These are phyloP conservation scores for Penicillium sp. DNA, from an alignment of 2,329 filamentous ascomycete species.

Conservation along the genomic window DNA sequence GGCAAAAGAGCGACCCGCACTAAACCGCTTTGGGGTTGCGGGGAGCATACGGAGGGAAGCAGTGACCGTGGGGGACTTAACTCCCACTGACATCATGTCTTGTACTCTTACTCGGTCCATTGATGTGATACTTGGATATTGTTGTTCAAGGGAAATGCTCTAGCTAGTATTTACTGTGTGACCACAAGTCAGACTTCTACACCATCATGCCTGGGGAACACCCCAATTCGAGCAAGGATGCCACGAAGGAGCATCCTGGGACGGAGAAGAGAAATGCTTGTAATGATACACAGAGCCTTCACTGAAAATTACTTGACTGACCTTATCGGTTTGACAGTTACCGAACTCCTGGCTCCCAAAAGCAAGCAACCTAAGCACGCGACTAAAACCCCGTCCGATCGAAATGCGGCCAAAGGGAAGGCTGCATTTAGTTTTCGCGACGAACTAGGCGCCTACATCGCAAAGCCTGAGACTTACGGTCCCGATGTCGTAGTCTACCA, in stretches of 20 bases:
- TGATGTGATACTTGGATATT: not conserved
- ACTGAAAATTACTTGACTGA: not conserved
- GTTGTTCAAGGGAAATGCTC: not conserved
- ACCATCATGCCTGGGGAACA: slow-evolving; percentile 3
- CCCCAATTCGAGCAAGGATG: not conserved
- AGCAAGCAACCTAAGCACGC: slow-evolving; percentile 32
- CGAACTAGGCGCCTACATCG: slow-evolving; percentile 59
- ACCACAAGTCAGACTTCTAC: not conserved
- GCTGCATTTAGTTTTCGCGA: slow-evolving; percentile 43
- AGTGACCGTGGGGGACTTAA: not conserved
- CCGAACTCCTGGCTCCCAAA: slow-evolving; percentile 49
- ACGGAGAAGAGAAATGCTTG: slow-evolving; percentile 33
- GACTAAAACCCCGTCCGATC: slow-evolving; percentile 12
- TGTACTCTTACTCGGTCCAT: not conserved
- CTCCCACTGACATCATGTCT: not conserved
- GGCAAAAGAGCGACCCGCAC: slow-evolving; percentile 24
- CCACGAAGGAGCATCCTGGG: not conserved
- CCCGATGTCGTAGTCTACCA: slow-evolving; percentile 55
- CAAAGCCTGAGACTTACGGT: slow-evolving; percentile 53
- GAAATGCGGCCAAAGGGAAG: slow-evolving; percentile 13
- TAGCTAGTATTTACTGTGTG: not conserved
- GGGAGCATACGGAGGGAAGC: slow-evolving; percentile 9
- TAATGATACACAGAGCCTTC: slow-evolving; percentile 12
- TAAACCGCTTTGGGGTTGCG: slow-evolving; percentile 24
- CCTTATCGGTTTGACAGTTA: slow-evolving; percentile 31